Conservation (phyloP, 805 yeast genomes). For the Nadsonia fulvescens region DNA sequence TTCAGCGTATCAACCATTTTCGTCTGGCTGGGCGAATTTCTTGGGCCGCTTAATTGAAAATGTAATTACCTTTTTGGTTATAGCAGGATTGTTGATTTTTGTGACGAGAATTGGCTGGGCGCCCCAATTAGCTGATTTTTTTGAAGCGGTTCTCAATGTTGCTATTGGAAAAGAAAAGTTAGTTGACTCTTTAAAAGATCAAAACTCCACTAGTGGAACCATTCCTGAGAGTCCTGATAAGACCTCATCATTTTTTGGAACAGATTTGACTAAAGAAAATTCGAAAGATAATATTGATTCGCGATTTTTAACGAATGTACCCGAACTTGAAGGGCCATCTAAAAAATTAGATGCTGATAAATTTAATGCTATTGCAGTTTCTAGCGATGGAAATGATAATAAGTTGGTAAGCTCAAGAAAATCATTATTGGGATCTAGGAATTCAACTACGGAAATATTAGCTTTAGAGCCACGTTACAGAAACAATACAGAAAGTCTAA, state of each 20-base stretch:
- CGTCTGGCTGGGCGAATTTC: conserved; percentile 10
- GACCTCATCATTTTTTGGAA: neutral
- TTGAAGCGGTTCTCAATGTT: conserved; percentile 9
- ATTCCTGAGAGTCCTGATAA: neutral
- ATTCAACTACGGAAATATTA: too few species aligned
- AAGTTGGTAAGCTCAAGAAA: too few species aligned
- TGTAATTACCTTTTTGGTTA: conserved; percentile 20
- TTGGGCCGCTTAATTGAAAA: conserved; percentile 21
- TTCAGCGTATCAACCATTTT: conserved; percentile 5
- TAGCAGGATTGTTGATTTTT: conserved; percentile 13
- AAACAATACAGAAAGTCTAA: too few species aligned
- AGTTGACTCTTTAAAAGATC: too few species aligned
- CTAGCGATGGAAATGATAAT: too few species aligned
- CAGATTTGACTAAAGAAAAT: neutral
- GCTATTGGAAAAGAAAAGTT: conserved; percentile 3
- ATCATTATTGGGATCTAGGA: too few species aligned
- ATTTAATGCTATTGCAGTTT: too few species aligned
- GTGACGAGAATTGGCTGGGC: conserved; percentile 13
- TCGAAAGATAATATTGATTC: neutral
- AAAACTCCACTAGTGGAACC: too few species aligned
- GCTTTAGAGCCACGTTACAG: too few species aligned
- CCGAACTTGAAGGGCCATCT: too few species aligned
- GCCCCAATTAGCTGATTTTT: conserved; percentile 12
- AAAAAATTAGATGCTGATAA: too few species aligned
- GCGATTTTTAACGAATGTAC: neutral